These are phyloP conservation scores for Neopestalotiopsis clavispora DNA, from an alignment of 2,329 filamentous ascomycete species.

Conservation along the genomic window DNA sequence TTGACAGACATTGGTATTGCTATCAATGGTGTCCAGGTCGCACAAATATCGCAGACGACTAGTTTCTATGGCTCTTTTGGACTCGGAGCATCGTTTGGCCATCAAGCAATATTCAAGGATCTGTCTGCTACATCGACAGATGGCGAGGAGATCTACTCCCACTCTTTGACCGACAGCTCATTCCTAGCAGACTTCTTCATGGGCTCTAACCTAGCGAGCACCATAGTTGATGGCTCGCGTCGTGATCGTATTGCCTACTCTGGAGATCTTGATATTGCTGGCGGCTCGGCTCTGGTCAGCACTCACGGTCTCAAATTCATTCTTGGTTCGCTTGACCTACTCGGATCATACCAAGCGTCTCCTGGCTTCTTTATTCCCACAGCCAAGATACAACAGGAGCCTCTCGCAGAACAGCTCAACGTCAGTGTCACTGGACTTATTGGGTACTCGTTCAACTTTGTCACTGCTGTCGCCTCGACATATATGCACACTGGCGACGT, in stretches of 20 bases:
- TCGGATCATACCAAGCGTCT: slow-evolving; percentile 34
- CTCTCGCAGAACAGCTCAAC: slow-evolving; percentile 24
- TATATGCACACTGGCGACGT: slow-evolving; percentile 35
- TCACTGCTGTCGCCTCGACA: slow-evolving; percentile 33
- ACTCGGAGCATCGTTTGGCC: slow-evolving; percentile 35
- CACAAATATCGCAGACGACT: slow-evolving; percentile 33
- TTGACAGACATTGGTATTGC: slow-evolving; percentile 26
- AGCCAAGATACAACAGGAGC: slow-evolving; percentile 37
- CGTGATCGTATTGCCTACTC: slow-evolving; percentile 39
- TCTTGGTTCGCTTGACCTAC: slow-evolving; percentile 32
- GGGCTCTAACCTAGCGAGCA: slow-evolving; percentile 37
- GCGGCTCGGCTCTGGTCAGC: slow-evolving; percentile 30
- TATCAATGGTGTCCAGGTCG: slow-evolving; percentile 25
- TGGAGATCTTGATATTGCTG: slow-evolving; percentile 37
- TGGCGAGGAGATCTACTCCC: slow-evolving; percentile 28
- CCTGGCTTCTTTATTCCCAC: slow-evolving; percentile 38
- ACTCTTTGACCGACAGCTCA: slow-evolving; percentile 30
- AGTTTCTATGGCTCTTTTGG: slow-evolving; percentile 37
- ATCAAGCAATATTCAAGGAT: slow-evolving; percentile 32
- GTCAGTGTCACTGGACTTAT: slow-evolving; percentile 37
- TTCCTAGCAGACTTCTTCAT: slow-evolving; percentile 39
- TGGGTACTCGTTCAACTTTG: slow-evolving; percentile 37
- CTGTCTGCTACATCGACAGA: slow-evolving; percentile 19
- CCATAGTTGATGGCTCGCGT: slow-evolving; percentile 40
- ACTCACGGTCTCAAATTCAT: slow-evolving; percentile 33